These are phyloP conservation scores for Cryptococcus sp. DNA, from an alignment of 1,284 basidiomycete species.

Conservation along the genomic window DNA sequence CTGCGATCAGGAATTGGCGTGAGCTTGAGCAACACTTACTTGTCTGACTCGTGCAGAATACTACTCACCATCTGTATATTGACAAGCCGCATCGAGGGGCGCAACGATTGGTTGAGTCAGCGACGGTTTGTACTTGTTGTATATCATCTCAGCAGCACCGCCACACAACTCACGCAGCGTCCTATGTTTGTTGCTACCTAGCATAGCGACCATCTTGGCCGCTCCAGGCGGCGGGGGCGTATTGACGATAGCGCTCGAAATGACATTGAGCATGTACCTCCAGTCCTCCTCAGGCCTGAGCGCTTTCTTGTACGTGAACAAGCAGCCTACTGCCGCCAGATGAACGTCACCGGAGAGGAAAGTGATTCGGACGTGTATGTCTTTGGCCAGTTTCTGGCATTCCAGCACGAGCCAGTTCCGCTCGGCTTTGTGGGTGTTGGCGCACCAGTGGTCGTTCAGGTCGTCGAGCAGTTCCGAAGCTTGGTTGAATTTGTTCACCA, in stretches of 20 bases:
- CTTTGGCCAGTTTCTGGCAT: slow-evolving; percentile 68
- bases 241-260: slow-evolving; percentile 56
- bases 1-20: slow-evolving; percentile 3
- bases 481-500: slow-evolving; percentile 87
- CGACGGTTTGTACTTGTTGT: not conserved
- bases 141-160: not conserved
- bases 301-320: slow-evolving; percentile 62
- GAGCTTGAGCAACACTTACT: not conserved
- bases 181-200: slow-evolving; percentile 80
- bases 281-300: slow-evolving; percentile 62
- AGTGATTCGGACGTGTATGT: slow-evolving; percentile 67
- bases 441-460: slow-evolving; percentile 89
- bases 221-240: slow-evolving; percentile 73
- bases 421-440: slow-evolving; percentile 81
- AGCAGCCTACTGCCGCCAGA: slow-evolving; percentile 75
- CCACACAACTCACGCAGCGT: slow-evolving; percentile 65
- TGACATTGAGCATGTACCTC: slow-evolving; percentile 80
- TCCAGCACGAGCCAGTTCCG: slow-evolving; percentile 85
- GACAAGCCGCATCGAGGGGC: too few relatives aligned
- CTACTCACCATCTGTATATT: not conserved
- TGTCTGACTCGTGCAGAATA: not conserved
- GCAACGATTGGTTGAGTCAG: too few relatives aligned
- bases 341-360: slow-evolving; percentile 93
- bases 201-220: slow-evolving; percentile 73
- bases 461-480: slow-evolving; percentile 91